Evolutionary conservation across 306 rosid species (phyloP), one percentile per base, ranked within the genome.

Genomic region (Dalbergia cultrata): DNA sequence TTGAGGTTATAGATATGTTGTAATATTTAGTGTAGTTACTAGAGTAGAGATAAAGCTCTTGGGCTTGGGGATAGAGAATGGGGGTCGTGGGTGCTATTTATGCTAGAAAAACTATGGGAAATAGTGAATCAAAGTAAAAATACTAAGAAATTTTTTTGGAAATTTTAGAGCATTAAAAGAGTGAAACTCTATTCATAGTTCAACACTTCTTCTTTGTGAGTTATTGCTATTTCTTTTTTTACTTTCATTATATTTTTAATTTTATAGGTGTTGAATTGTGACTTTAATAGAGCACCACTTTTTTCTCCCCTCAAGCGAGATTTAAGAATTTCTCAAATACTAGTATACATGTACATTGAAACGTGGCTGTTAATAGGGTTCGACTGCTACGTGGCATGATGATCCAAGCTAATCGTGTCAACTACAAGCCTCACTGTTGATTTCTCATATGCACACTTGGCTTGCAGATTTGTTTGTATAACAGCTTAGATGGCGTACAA

Each of bases 391-490:
- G 84, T 93, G 99, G 91, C 99, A 84, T 47, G 50, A 66, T 69
- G 89, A 87, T 83, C 85, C 19, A 12, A 84, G 81, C 43, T 82
- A 71, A 76, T 88, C 99, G 99, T 93, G 99, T 89, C 99, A 83
- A 73, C n/a, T 26, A 65, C 13, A 17, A 79, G 60, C 79, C 86
- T 89, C 82, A 88, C 87, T 87, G 88, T 90, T 81, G 21, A 59
- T 56, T 72, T 83, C 87, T 90, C 85, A 89, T 50, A 1, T 22
- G 80, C 86, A 85, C 97, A 89, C 96, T 85, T 93, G 97, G 98
- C 98, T 8, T 22, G 1, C 10, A 54, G 17, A 43, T 64, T 71
- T 73, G 82, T 87, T 81, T 85, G 79, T 75, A 18, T 78, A 52
- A 66, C 17, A 64, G 31, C 86, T 89, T 84, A 82, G 73, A 65